Evolutionary conservation across 179 eudicot genomes (phyloP), one percentile per base, ranked within the genome.

Genomic region (Sideroxylon spinosum): DNA sequence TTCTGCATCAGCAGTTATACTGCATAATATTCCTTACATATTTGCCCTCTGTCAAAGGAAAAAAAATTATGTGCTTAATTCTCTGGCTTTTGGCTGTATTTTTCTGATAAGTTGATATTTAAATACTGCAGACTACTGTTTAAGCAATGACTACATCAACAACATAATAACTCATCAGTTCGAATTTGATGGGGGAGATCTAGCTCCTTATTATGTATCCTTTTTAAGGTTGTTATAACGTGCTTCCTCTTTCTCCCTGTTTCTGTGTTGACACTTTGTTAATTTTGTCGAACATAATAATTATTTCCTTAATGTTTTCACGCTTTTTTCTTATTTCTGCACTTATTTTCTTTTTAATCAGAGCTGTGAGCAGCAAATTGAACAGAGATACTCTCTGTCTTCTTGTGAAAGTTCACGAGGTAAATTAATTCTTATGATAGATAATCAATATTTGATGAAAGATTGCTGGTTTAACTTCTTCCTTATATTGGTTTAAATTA

Each of bases 331-430:
- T 32, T 23, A 61, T 64, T 79, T n/a, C n/a, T 37, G 23, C 25
- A 1, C n/a, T 67, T 32, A 57, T 59, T 56, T 32, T 68, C 37
- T 7, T 68, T 50, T 60, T 52, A 56, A 64, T 71, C 88, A 88
- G 91, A 79, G 82, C 88, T 68, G 86, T 87, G 74, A 84, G 89
- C 82, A 76, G 85, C 78, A 88, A 85, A 83, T 72, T 85, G 79
- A 88, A 82, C 56, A 80, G 64, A 76, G 91, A 85, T 60, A 88
- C 89, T 37, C 84, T 85, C 11, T 86, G 89, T 79, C 91, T 88
- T 82, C 91, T 88, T 76, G 86, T 88, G 75, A 87, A 86, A 78
- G 88, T 87, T 77, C 86, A 88, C 49, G 89, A 88, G 87, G 88
- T 88, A 78, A 85, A 72, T 73, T 55, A 1, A 22, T 23, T 52